These are phyloP conservation scores for Geotrichum australiense DNA, from an alignment of 1,139 yeast species.

Conservation along the genomic window DNA sequence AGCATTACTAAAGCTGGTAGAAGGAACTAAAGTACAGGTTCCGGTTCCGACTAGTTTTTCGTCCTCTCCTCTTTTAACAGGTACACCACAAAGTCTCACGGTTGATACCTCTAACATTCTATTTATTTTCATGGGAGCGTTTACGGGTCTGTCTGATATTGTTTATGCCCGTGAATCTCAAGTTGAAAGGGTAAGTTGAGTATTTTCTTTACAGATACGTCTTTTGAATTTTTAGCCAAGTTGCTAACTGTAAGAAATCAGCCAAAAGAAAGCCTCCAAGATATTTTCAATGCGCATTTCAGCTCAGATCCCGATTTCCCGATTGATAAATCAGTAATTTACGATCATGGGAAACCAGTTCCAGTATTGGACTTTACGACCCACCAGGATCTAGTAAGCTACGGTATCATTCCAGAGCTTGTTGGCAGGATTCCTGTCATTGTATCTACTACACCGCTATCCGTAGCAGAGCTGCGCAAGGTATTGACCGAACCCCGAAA, in stretches of 20 bases:
- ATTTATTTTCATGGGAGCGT: constrained; percentile 51
- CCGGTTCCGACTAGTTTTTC: constrained; percentile 38
- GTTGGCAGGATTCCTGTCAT: constrained; percentile 49
- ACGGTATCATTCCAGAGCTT: constrained; percentile 49
- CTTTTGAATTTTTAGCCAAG: not conserved
- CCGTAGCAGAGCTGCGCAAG: constrained; percentile 39
- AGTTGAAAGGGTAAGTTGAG: constrained; percentile 11
- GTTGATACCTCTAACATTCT: constrained; percentile 47
- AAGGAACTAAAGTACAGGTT: constrained; percentile 45
- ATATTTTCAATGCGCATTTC: constrained; percentile 17
- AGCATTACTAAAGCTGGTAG: constrained; percentile 45
- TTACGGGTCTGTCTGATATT: constrained; percentile 46
- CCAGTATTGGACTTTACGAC: constrained; percentile 40
- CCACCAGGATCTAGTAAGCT: constrained; percentile 43
- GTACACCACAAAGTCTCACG: constrained; percentile 37
- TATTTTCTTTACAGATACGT: not conserved
- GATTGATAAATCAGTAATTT: constrained; percentile 22
- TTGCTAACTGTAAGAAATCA: constrained; percentile 16
- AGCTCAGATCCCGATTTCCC: not conserved
- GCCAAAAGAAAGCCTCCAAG: constrained; percentile 18
- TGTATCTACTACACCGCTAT: constrained; percentile 41
- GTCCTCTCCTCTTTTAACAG: constrained; percentile 21
- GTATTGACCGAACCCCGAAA: constrained; percentile 47
- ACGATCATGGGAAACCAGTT: constrained; percentile 34
- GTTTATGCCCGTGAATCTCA: constrained; percentile 28